Evolutionary conservation across 805 yeast species (phyloP).

Genomic region (Metschnikowia aberdeeniae): DNA sequence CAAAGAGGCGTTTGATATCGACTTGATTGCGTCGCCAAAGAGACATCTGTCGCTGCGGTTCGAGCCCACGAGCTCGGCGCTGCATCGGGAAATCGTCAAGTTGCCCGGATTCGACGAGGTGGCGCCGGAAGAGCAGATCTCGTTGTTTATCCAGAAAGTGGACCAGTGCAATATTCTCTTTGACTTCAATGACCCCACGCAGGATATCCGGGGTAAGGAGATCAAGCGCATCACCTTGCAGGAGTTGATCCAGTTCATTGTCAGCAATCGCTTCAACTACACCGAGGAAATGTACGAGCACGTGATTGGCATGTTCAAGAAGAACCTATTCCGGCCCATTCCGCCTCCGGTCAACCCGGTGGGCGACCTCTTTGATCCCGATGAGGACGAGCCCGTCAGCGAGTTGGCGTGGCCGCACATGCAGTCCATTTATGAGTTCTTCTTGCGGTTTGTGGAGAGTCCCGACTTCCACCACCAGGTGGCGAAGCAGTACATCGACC

Average conservation of each 20-base stretch:
- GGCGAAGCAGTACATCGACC: slow-evolving; percentile 93
- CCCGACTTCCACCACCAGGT: slow-evolving; percentile 91
- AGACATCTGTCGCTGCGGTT: slow-evolving; percentile 91
- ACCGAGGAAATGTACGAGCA: slow-evolving; percentile 88
- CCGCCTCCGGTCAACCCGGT: slow-evolving; percentile 98
- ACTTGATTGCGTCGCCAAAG: slow-evolving; percentile 73
- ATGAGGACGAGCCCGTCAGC: slow-evolving; percentile 96
- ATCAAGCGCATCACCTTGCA: slow-evolving; percentile 81
- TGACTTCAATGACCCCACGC: slow-evolving; percentile 90
- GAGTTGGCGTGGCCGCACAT: slow-evolving; percentile 99
- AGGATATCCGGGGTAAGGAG: slow-evolving; percentile 89
- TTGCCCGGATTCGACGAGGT: slow-evolving; percentile 89
- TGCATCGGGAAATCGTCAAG: slow-evolving; percentile 51
- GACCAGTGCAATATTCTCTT: slow-evolving; percentile 94
- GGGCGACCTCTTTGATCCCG: slow-evolving; percentile 96
- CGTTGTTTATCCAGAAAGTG: slow-evolving; percentile 78
- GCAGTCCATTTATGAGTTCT: slow-evolving; percentile 94
- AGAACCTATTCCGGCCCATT: slow-evolving; percentile 87
- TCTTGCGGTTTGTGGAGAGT: slow-evolving; percentile 85
- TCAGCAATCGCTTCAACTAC: slow-evolving; percentile 75
- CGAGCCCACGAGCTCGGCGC: slow-evolving; percentile 57
- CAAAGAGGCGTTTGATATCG: slow-evolving; percentile 68
- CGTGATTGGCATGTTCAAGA: slow-evolving; percentile 85
- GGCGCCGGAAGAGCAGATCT: slow-evolving; percentile 68
- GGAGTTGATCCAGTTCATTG: slow-evolving; percentile 84